Percentiles rank a stretch among this genome's conserved stretches.
Evolutionary conservation across 192 early-diverging fungal species (phyloP).

Genomic region (Backusella luteola): DNA sequence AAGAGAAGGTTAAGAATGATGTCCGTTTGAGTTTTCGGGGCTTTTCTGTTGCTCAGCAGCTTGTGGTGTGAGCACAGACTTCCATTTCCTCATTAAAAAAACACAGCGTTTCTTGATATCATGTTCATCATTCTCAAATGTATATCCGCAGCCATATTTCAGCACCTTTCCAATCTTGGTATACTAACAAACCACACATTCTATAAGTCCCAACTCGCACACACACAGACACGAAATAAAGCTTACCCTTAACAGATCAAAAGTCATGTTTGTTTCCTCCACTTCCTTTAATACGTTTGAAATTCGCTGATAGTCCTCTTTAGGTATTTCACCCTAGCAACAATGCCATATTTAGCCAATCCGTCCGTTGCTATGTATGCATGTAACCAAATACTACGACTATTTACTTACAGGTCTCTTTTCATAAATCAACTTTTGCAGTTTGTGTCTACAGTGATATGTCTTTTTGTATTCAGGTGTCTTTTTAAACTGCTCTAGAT

Average conservation of each 20-base stretch:
- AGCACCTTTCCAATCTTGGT: slow-evolving; percentile 44
- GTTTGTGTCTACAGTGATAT: slow-evolving; percentile 34
- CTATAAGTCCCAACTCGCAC: neutral
- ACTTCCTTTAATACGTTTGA: slow-evolving; percentile 35
- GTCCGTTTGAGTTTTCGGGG: neutral
- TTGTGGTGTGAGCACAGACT: slow-evolving; percentile 15
- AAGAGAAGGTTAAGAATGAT: neutral
- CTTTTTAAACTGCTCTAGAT: slow-evolving; percentile 7
- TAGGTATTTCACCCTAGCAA: slow-evolving; percentile 31
- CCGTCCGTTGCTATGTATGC: neutral
- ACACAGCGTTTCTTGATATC: slow-evolving; percentile 29
- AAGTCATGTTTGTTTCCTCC: slow-evolving; percentile 30
- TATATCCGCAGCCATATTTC: slow-evolving; percentile 31
- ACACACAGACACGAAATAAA: neutral
- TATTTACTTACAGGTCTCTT: slow-evolving; percentile 32
- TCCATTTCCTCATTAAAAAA: slow-evolving; percentile 36
- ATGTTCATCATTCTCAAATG: slow-evolving; percentile 29
- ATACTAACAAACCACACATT: slow-evolving; percentile 10
- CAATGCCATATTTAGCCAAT: neutral
- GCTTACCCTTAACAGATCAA: slow-evolving; percentile 33
- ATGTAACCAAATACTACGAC: neutral
- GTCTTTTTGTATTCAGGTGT: slow-evolving; percentile 19
- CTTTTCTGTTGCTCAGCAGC: slow-evolving; percentile 1
- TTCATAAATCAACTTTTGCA: slow-evolving; percentile 39
- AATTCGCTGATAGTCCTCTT: slow-evolving; percentile 36